These are phyloP conservation scores for Paramecium primaurelia DNA, from an alignment of 73 alveolate genomes.

Conservation along the genomic window DNA sequence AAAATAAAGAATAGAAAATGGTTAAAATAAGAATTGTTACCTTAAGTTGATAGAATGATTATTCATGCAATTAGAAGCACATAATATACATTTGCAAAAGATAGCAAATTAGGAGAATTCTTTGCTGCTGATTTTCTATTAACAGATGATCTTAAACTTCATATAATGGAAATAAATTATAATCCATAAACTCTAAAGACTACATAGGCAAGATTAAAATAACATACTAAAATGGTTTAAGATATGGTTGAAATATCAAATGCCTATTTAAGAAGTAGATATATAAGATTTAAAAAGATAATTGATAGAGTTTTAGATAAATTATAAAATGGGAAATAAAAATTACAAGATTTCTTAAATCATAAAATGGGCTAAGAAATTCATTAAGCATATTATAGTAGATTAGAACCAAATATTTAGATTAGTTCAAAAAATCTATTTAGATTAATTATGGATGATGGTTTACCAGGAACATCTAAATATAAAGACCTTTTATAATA, in stretches of 20 bases:
- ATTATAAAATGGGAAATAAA: neutral
- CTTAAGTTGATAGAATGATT: conserved; percentile 37
- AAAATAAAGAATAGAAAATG: conserved; percentile 30
- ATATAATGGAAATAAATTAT: conserved; percentile 41
- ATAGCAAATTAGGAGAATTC: conserved; percentile 26
- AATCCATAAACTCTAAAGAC: conserved; percentile 39
- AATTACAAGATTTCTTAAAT: neutral
- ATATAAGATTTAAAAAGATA: neutral
- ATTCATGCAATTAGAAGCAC: conserved; percentile 32
- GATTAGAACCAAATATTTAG: neutral
- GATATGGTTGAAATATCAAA: neutral
- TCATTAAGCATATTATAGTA: neutral
- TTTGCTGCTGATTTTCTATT: conserved; percentile 49
- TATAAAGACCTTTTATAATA: neutral
- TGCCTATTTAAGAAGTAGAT: conserved; percentile 7
- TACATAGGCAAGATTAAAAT: neutral
- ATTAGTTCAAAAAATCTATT: neutral
- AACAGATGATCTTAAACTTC: conserved; percentile 29
- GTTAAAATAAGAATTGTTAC: conserved; percentile 41
- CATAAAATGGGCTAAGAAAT: neutral
- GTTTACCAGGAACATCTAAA: neutral
- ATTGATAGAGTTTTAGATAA: neutral
- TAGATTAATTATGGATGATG: neutral
- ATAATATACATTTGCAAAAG: neutral
- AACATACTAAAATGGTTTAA: conserved; percentile 5